Conservation (phyloP, 768 basidiomycete species). For the Podaxis sp. region DNA sequence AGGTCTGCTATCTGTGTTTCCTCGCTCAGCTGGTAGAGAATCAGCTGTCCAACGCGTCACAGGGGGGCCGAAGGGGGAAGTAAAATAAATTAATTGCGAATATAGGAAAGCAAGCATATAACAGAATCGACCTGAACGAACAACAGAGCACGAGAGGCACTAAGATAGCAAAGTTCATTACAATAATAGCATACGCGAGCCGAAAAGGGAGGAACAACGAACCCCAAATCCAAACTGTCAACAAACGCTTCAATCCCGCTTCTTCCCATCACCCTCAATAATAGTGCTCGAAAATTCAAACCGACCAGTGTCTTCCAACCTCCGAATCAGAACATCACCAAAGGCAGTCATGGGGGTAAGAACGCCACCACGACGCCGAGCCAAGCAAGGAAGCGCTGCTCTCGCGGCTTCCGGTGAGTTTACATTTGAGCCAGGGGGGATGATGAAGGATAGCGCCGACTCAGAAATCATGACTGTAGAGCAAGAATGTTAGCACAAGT, state of each 20-base stretch:
- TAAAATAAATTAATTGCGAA: neutral
- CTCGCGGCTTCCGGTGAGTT: constrained; percentile 25
- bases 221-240: neutral
- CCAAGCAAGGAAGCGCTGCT: constrained; percentile 52
- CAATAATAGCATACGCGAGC: neutral
- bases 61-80: neutral
- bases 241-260: neutral
- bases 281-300: constrained; percentile 59
- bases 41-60: too few species aligned
- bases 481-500: neutral
- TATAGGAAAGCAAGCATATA: neutral
- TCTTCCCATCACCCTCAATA: constrained; percentile 23
- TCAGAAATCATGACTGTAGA: constrained; percentile 51
- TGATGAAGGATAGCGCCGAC: constrained; percentile 68
- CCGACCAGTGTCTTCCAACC: constrained; percentile 56
- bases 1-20: too few species aligned
- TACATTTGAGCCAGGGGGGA: constrained; percentile 36
- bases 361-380: constrained; percentile 72
- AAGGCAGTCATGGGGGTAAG: constrained; percentile 84
- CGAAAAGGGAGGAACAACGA: neutral
- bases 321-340: constrained; percentile 69
- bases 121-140: too few species aligned
- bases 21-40: too few species aligned
- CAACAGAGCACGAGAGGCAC: neutral
- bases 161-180: neutral